Evolutionary conservation across 768 basidiomycete species (phyloP), one percentile per base, ranked within the genome.

Genomic region (Lanmaoa pseudosensibilis): DNA sequence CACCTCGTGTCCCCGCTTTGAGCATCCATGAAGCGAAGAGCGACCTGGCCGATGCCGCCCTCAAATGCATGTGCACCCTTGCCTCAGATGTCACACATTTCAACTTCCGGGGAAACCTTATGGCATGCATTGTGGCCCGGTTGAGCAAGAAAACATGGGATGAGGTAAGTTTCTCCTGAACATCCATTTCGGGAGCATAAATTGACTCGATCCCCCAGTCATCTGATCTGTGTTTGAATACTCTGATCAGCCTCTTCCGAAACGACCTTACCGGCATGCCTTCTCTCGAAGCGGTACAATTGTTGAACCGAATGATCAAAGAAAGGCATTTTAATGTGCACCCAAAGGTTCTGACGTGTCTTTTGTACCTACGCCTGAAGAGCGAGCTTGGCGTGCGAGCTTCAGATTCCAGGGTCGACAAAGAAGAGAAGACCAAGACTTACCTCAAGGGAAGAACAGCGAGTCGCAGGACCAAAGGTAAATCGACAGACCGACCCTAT

Each of bases 231-330:
- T 97, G 96, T 70, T 80, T 94, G 27, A 79, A 86, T 63, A 84
- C 93, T 5, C 69, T 99, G 65, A 86, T 91, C 67, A 77, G 80
- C 46, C 87, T 98, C 40, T 93, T 98, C 74, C 83, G 84, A 48
- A 82, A 83, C 59, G 97, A 98, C 76, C 74, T 82, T 19, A 88
- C 89, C 12, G 94, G 94, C 18, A 74, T 76, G 11, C 79, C 90
- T 46, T 97, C 97, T 5, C 81, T 98, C 55, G 93, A 97, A 70
- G 77, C 87, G 55, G 92, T 98, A 40, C 90, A 94, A 44, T 77
- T 98, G 38, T 73, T 99, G 59, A 94, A 97, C 63, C 85, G 94
- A 57, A 98, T 98, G 91, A 84, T 97, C 70, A 98, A 96, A 71
- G 96, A 97, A 68, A 86, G 87, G 33, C 84, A 85, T 60, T 99